These are phyloP conservation scores for Mycena filopes DNA, from an alignment of 768 basidiomycete species.

Conservation along the genomic window DNA sequence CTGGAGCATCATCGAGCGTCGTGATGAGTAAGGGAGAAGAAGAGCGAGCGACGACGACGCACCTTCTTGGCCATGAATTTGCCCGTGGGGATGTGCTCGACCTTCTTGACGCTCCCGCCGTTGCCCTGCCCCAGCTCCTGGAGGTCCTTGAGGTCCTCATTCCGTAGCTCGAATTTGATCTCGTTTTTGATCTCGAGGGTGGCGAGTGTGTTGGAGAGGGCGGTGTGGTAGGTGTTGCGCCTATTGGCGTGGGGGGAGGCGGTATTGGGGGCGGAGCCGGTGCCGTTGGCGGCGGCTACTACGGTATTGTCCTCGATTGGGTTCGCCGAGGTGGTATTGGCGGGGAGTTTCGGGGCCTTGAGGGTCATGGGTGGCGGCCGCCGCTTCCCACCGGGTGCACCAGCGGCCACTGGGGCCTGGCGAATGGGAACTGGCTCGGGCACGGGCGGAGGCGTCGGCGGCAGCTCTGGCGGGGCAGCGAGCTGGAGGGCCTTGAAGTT, in stretches of 20 bases:
- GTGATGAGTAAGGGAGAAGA: conserved; percentile 9
- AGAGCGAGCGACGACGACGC: conserved; percentile 38
- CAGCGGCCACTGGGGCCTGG: conserved; percentile 59
- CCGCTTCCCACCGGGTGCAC: conserved; percentile 66
- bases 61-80: conserved; percentile 99
- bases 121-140: conserved; percentile 95
- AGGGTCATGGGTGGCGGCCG: conserved; percentile 87
- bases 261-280: conserved; percentile 64
- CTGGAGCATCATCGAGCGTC: conserved; percentile 56
- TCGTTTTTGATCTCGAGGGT: conserved; percentile 88
- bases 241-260: conserved; percentile 60
- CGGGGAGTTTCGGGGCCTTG: conserved; percentile 73
- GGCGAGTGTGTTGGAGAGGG: conserved; percentile 85
- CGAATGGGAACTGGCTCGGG: conserved; percentile 59
- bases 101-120: conserved; percentile 97
- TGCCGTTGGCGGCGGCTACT: conserved; percentile 58
- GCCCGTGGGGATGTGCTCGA: conserved; percentile 90
- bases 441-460: conserved; percentile 46
- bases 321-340: conserved; percentile 52
- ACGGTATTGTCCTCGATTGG: conserved; percentile 57
- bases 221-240: conserved; percentile 81
- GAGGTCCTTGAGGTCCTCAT: conserved; percentile 91
- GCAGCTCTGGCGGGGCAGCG: conserved; percentile 60
- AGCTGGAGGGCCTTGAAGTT: conserved; percentile 91
- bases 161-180: conserved; percentile 84